These are phyloP conservation scores for Mentha longifolia DNA, from an alignment of 257 asterid species.

Conservation along the genomic window DNA sequence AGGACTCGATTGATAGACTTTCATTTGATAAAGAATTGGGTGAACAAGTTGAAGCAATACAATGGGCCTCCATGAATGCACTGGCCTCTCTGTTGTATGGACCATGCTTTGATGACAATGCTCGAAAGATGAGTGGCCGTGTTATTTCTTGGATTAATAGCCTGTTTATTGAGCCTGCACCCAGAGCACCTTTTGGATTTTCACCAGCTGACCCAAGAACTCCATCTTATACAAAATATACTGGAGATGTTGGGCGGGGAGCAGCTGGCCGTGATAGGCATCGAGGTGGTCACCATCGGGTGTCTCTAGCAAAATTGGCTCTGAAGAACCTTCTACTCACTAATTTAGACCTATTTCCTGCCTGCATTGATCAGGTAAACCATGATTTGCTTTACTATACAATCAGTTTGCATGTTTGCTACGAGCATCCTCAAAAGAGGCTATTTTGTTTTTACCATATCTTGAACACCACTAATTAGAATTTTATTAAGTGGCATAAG, in stretches of 20 bases:
- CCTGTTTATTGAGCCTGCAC: conserved; percentile 95
- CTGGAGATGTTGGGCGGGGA: conserved; percentile 88
- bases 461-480: conserved; percentile 16
- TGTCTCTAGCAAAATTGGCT: conserved; percentile 91
- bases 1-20: conserved; percentile 91
- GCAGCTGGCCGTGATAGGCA: conserved; percentile 88
- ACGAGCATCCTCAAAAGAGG: background rate
- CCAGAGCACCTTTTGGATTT: conserved; percentile 96
- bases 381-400: conserved; percentile 16
- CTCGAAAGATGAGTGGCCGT: conserved; percentile 99
- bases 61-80: conserved; percentile 99
- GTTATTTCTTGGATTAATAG: conserved; percentile 99
- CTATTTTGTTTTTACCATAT: conserved; percentile 19
- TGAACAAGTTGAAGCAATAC: conserved; percentile 98
- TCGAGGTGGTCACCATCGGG: conserved; percentile 94
- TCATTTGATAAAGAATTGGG: conserved; percentile 92
- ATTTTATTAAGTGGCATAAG: background rate
- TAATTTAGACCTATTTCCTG: conserved; percentile 95
- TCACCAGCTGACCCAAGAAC: conserved; percentile 99
- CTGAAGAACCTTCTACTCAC: conserved; percentile 93
- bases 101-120: conserved; percentile 98
- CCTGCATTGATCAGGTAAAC: conserved; percentile 98
- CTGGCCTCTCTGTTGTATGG: conserved; percentile 98
- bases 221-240: conserved; percentile 80
- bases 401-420: conserved; percentile 22